These are phyloP conservation scores for Ormosia semicastrata DNA, from an alignment of 306 rosid species.

Conservation along the genomic window DNA sequence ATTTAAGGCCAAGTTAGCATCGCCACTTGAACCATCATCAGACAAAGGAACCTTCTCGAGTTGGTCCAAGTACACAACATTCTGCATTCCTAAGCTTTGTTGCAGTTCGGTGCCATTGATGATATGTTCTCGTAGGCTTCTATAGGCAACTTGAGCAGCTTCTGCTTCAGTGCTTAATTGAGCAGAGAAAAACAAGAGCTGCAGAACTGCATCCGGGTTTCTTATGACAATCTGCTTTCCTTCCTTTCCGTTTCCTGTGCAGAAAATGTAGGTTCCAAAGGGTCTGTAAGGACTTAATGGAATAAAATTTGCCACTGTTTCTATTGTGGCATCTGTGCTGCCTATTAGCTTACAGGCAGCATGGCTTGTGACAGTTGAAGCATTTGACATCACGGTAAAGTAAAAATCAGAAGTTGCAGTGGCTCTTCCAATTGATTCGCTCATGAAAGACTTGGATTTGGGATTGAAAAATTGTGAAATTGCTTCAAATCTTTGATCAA, in stretches of 20 bases:
- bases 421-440: background rate
- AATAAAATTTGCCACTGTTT: conserved; percentile 46
- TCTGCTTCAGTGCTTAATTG: conserved; percentile 38
- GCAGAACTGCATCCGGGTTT: conserved; percentile 70
- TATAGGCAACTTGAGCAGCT: background rate
- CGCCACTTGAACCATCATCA: background rate
- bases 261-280: conserved; percentile 69
- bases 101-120: conserved; percentile 29
- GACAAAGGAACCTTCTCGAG: conserved; percentile 40
- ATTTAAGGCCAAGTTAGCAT: conserved; percentile 36
- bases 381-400: conserved; percentile 44
- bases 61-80: conserved; percentile 27
- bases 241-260: conserved; percentile 42
- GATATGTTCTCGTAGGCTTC: conserved; percentile 49
- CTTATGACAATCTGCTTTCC: conserved; percentile 37
- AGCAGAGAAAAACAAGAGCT: conserved; percentile 58
- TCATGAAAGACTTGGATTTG: background rate
- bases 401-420: conserved; percentile 12
- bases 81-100: conserved; percentile 19
- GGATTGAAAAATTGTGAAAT: conserved; percentile 41
- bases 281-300: conserved; percentile 77
- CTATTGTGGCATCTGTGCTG: conserved; percentile 41
- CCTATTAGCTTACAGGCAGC: conserved; percentile 64
- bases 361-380: conserved; percentile 52
- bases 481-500: conserved; percentile 1